Percentiles rank a stretch among this genome's conserved stretches.
Conservation (phyloP, 2,329 filamentous ascomycete species). For the Botrytis porri region DNA sequence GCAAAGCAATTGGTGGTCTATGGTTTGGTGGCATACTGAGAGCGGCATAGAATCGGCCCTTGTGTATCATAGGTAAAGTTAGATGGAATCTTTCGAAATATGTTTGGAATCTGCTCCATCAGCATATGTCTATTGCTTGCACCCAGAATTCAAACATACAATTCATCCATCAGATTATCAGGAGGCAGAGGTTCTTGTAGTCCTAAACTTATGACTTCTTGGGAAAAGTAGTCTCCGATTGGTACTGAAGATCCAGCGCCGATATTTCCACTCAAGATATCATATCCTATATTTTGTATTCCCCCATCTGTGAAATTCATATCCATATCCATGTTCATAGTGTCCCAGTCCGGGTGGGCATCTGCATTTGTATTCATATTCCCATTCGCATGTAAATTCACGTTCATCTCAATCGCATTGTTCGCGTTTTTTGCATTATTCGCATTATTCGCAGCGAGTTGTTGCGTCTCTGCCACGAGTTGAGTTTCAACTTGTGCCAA, state of each 20-base stretch:
- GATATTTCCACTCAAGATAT: slow-evolving; percentile 18
- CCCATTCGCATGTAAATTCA: not conserved
- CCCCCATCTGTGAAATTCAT: slow-evolving; percentile 23
- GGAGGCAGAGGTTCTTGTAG: slow-evolving; percentile 78
- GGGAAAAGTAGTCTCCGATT: slow-evolving; percentile 48
- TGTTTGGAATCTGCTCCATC: slow-evolving; percentile 55
- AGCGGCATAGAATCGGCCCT: slow-evolving; percentile 68
- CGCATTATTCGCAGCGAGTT: slow-evolving; percentile 15
- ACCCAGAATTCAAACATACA: slow-evolving; percentile 50
- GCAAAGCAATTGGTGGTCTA: slow-evolving; percentile 76
- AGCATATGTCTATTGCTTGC: slow-evolving; percentile 12
- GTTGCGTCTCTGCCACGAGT: slow-evolving; percentile 49
- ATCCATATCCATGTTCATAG: slow-evolving; percentile 32
- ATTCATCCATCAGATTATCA: slow-evolving; percentile 74
- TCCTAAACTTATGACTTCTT: slow-evolving; percentile 71
- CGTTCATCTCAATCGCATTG: slow-evolving; percentile 1
- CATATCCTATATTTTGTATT: slow-evolving; percentile 27
- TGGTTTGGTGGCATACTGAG: slow-evolving; percentile 70
- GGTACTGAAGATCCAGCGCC: slow-evolving; percentile 14
- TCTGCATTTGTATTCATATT: not conserved
- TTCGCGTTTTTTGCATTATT: slow-evolving; percentile 1
- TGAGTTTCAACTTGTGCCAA: slow-evolving; percentile 77
- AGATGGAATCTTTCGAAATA: slow-evolving; percentile 76
- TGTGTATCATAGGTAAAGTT: slow-evolving; percentile 74
- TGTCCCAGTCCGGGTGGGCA: slow-evolving; percentile 27